Base-by-base conservation (phyloP, 345 rosid species). In the Carallia brachiata region DNA sequence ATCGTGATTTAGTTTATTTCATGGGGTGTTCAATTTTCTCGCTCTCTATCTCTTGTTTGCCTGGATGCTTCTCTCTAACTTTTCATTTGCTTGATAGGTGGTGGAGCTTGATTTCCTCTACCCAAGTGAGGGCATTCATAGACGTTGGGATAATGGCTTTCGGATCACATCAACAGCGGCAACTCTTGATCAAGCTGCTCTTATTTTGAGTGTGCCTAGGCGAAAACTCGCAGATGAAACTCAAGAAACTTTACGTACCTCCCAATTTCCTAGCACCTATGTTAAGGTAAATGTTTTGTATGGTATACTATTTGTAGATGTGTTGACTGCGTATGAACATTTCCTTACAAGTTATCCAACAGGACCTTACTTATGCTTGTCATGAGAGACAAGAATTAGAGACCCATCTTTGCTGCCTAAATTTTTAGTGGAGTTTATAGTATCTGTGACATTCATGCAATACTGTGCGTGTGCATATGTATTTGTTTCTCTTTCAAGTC, bases 21-120 rank as follows among this genome's bases (percentile, higher is more conserved):
- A 32, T 4, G 34, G 4, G 34, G 17, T 19, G 23, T 52, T 52
- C 55, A 52, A 18, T 52, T 6, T 52, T 55, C 9, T 55, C 13
- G 18, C 4, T 54, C 59, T 55, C 15, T 55, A 1, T 54, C 31
- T 54, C 59, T 55, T 3, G 59, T 28, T 28, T 23, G 13, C 18
- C 18, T 4, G 5, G 9, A 17, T 23, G 30, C 15, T 55, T 31
- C 30, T 52, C 23, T 52, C 23, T 12, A n/a, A 55, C 16, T 7
- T 53, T 53, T 58, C 28, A 53, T 34, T 48, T 61, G 27, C 66
- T 50, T 18, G n/a, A 61, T 57, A 80, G 83, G 83, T 80, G 58
- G 80, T 80, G 57, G 83, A 80, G 67, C 83, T 80, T 62, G 80
- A 80, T 70, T 80, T 80, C 62, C 83, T 80, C 0, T 80, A 80